Conservation (phyloP, 257 asterid genomes). For the Primulina huaijiensis region DNA sequence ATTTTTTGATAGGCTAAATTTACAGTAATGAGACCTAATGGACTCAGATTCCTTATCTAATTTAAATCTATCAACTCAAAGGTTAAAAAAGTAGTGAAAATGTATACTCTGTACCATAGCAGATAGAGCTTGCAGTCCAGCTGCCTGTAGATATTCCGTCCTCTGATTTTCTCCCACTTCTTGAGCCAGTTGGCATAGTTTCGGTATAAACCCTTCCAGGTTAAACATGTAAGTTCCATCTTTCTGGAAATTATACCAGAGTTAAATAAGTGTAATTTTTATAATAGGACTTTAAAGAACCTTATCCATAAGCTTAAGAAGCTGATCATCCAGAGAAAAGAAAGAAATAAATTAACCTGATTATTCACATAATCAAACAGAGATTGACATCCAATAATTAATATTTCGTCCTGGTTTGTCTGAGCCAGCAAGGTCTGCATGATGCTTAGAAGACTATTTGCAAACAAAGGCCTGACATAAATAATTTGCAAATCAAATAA, state of each 20-base stretch:
- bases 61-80: slow-evolving; percentile 6
- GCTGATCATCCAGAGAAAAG: slow-evolving; percentile 7
- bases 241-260: slow-evolving; percentile 47
- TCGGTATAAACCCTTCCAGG: slow-evolving; percentile 81
- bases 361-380: slow-evolving; percentile 90
- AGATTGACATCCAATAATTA: slow-evolving; percentile 80
- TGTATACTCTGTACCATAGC: slow-evolving; percentile 58
- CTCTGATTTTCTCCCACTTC: slow-evolving; percentile 84
- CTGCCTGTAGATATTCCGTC: slow-evolving; percentile 51
- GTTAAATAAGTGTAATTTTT: slow-evolving; percentile 17
- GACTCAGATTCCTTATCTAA: not conserved
- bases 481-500: not conserved
- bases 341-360: slow-evolving; percentile 54
- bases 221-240: slow-evolving; percentile 89
- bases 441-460: slow-evolving; percentile 74
- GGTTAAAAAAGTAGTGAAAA: slow-evolving; percentile 8
- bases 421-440: slow-evolving; percentile 80
- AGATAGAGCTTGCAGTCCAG: slow-evolving; percentile 79
- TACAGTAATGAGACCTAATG: not conserved
- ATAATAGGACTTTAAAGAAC: slow-evolving; percentile 19
- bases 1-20: not conserved
- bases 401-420: slow-evolving; percentile 70
- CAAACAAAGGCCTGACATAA: slow-evolving; percentile 80
- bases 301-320: slow-evolving; percentile 2
- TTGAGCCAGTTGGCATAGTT: slow-evolving; percentile 87